These are phyloP conservation scores for Auricularia sp. DNA, from an alignment of 768 basidiomycete species.

Conservation along the genomic window DNA sequence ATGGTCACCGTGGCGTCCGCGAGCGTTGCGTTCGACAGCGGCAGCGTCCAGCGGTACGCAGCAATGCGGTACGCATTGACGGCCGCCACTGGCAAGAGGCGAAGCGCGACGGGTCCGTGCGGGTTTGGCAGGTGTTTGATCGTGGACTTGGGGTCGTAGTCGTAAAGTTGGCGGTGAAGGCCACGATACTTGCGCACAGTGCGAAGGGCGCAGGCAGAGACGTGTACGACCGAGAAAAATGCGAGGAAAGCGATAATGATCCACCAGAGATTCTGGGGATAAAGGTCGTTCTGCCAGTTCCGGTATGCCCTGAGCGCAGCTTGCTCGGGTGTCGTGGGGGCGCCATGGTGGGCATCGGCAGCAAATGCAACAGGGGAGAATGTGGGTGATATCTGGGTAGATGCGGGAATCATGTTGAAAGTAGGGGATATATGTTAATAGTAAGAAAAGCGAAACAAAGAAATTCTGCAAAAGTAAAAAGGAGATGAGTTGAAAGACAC, in stretches of 20 bases:
- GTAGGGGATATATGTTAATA: too few relatives aligned
- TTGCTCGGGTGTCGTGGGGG: background rate
- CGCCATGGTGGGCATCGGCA: background rate
- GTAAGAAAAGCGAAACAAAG: too few relatives aligned
- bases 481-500: background rate
- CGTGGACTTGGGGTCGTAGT: background rate
- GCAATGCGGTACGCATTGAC: constrained; percentile 21
- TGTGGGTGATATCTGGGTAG: background rate
- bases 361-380: background rate
- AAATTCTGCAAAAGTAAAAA: too few relatives aligned
- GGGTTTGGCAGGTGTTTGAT: background rate
- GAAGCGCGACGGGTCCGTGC: background rate
- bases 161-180: background rate
- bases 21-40: constrained; percentile 9
- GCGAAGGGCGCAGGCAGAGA: background rate
- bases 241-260: background rate
- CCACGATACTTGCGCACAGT: background rate
- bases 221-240: background rate
- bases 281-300: background rate
- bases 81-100: constrained; percentile 15
- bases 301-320: background rate
- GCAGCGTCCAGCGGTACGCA: constrained; percentile 22
- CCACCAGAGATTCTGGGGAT: background rate
- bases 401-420: background rate
- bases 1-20: background rate